Conservation (phyloP, 1,139 yeast genomes). For the Yamadazyma triangularis region DNA sequence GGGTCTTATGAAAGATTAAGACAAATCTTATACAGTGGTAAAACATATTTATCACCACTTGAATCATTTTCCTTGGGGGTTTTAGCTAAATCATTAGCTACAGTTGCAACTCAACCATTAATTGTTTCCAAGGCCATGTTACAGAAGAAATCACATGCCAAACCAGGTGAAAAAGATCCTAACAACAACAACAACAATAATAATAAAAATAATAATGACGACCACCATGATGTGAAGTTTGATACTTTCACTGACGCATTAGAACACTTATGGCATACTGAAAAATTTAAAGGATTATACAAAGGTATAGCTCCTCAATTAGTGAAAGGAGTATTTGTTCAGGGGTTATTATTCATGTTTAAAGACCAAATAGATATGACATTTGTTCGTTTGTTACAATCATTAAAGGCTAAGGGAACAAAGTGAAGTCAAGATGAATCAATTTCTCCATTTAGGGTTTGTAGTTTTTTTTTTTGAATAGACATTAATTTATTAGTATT, state of each 20-base stretch:
- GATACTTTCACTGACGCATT: constrained; percentile 40
- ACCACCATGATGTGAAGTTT: constrained; percentile 37
- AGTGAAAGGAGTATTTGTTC: constrained; percentile 78
- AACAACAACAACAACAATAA: too few relatives aligned
- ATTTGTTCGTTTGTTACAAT: constrained; percentile 34
- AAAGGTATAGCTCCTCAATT: constrained; percentile 82
- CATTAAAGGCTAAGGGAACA: constrained; percentile 19
- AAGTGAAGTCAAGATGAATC: too few relatives aligned
- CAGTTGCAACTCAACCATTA: constrained; percentile 77
- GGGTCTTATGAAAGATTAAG: constrained; percentile 76
- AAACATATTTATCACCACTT: constrained; percentile 51
- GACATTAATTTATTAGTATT: too few relatives aligned
- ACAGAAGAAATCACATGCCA: constrained; percentile 44
- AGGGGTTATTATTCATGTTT: constrained; percentile 79
- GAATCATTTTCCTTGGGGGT: constrained; percentile 77
- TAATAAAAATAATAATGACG: too few relatives aligned
- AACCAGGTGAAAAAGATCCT: constrained; percentile 18
- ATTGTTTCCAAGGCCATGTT: constrained; percentile 81
- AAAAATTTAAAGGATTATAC: constrained; percentile 43
- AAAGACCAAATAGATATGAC: constrained; percentile 61
- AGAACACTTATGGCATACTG: constrained; percentile 41
- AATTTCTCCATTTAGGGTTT: too few relatives aligned
- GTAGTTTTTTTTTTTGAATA: too few relatives aligned
- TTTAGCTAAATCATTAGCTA: constrained; percentile 75
- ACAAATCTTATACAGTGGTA: constrained; percentile 44